Evolutionary conservation across 805 yeast genomes (phyloP).

Genomic region (Candida sanyiensis): DNA sequence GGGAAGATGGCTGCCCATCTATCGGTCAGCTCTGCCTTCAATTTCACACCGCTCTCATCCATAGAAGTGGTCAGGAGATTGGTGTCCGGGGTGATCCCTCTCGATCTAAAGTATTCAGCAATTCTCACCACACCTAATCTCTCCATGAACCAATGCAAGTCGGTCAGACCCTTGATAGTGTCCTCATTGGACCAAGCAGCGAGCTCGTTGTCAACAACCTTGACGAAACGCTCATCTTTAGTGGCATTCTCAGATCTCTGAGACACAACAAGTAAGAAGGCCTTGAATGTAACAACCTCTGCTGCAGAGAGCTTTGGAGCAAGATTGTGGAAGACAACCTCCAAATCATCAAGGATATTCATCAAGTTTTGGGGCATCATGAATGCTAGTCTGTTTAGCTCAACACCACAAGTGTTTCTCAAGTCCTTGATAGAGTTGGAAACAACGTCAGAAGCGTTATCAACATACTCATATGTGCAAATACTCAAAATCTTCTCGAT

Average conservation of each 20-base stretch:
- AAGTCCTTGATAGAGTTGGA: conserved; percentile 80
- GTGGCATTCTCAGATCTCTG: conserved; percentile 73
- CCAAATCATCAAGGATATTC: conserved; percentile 75
- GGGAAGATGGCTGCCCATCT: conserved; percentile 96
- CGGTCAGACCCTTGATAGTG: conserved; percentile 83
- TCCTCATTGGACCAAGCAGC: conserved; percentile 89
- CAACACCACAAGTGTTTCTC: conserved; percentile 90
- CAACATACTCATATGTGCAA: conserved; percentile 77
- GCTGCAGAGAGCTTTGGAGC: conserved; percentile 76
- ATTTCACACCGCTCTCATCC: conserved; percentile 79
- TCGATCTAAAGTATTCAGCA: conserved; percentile 78
- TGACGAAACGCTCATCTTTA: conserved; percentile 72
- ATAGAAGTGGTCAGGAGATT: conserved; percentile 72
- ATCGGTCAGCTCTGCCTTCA: conserved; percentile 75
- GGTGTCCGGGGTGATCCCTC: conserved; percentile 75
- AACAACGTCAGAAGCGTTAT: conserved; percentile 59
- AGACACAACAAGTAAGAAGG: conserved; percentile 86
- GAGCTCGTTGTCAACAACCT: conserved; percentile 90
- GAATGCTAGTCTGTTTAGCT: conserved; percentile 86
- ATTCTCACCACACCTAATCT: conserved; percentile 90
- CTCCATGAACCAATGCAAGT: conserved; percentile 97
- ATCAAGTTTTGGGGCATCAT: conserved; percentile 89
- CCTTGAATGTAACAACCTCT: conserved; percentile 89
- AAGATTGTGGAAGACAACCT: conserved; percentile 69
- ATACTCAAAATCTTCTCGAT: conserved; percentile 81